Conservation (phyloP, 495 filamentous ascomycete genomes). For the Xylaria nigripes region DNA sequence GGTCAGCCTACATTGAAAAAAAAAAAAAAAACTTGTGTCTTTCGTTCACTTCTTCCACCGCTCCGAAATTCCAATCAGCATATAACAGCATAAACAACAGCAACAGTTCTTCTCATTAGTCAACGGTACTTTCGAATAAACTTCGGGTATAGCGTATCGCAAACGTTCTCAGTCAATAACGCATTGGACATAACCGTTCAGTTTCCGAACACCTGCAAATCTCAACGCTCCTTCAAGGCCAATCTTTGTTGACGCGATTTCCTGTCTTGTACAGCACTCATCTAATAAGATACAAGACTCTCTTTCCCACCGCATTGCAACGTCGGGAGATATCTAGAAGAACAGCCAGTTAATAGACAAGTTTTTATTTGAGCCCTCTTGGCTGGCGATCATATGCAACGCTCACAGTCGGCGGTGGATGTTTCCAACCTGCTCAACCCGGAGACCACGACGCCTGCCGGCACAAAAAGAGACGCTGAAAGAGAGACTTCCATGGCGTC, state of each 20-base stretch:
- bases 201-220: neutral
- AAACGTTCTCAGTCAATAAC: neutral
- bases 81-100: neutral
- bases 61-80: neutral
- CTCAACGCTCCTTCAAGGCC: neutral
- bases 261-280: neutral
- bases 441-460: slow-evolving; percentile 33
- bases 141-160: neutral
- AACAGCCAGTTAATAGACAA: neutral
- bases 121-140: neutral
- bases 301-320: neutral
- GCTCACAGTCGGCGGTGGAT: slow-evolving; percentile 61
- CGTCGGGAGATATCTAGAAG: slow-evolving; percentile 8
- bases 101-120: neutral
- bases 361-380: slow-evolving; percentile 18
- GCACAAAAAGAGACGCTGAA: slow-evolving; percentile 20
- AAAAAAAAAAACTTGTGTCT: slow-evolving; percentile 9
- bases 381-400: slow-evolving; percentile 59
- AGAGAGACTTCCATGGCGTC: slow-evolving; percentile 56
- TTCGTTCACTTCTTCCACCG: slow-evolving; percentile 1
- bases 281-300: neutral
- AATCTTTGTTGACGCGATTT: neutral
- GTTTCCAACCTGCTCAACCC: slow-evolving; percentile 74
- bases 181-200: neutral
- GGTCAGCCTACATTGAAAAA: slow-evolving; percentile 12